Conservation (phyloP, 208 protist species). For the Porcisia hertigi region DNA sequence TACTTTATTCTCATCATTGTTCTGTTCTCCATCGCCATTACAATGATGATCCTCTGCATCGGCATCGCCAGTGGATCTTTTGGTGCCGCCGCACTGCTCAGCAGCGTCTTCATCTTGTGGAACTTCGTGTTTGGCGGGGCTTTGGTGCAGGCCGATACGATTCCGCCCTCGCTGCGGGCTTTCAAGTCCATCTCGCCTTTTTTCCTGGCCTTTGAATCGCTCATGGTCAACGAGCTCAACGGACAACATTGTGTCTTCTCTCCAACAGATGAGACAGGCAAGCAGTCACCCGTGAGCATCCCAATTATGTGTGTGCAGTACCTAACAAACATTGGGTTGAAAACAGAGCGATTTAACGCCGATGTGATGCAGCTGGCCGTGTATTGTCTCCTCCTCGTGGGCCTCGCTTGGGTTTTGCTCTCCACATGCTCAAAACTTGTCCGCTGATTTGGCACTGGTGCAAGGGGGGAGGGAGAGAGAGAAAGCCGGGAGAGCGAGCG, state of each 20-base stretch:
- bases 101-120: slow-evolving; percentile 86
- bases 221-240: slow-evolving; percentile 93
- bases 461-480: too few relatives aligned
- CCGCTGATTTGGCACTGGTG: slow-evolving; percentile 27
- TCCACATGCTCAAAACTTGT: slow-evolving; percentile 63
- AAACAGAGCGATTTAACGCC: slow-evolving; percentile 58
- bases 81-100: slow-evolving; percentile 82
- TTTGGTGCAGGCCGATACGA: slow-evolving; percentile 85
- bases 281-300: slow-evolving; percentile 51
- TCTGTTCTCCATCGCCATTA: slow-evolving; percentile 85
- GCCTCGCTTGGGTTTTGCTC: slow-evolving; percentile 70
- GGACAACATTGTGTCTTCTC: slow-evolving; percentile 83
- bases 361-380: slow-evolving; percentile 83
- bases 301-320: slow-evolving; percentile 89
- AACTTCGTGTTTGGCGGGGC: slow-evolving; percentile 93
- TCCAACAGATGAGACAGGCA: slow-evolving; percentile 77
- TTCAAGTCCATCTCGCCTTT: slow-evolving; percentile 86
- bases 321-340: slow-evolving; percentile 80
- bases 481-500: too few relatives aligned
- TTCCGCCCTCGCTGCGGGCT: slow-evolving; percentile 60
- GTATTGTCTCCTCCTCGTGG: slow-evolving; percentile 57
- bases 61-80: slow-evolving; percentile 79
- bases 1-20: slow-evolving; percentile 86
- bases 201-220: slow-evolving; percentile 89
- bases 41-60: slow-evolving; percentile 80